Conservation (phyloP, 2,329 filamentous ascomycete species). For the Magnaporthales sp. region DNA sequence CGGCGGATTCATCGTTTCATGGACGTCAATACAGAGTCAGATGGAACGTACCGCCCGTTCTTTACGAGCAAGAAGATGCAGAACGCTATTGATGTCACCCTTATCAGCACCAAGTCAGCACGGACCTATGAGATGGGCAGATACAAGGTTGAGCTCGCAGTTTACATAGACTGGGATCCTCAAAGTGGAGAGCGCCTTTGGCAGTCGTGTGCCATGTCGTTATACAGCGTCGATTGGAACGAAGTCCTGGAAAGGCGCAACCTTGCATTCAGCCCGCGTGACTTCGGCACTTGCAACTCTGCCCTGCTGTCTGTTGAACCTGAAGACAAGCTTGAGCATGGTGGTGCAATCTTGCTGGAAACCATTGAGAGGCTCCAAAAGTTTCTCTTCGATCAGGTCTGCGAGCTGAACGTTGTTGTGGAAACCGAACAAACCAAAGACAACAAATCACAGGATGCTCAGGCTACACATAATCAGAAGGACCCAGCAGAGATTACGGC, state of each 20-base stretch:
- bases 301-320: slow-evolving; percentile 7
- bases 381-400: slow-evolving; percentile 1
- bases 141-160: slow-evolving; percentile 25
- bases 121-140: neutral
- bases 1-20: slow-evolving; percentile 16
- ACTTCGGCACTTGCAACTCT: slow-evolving; percentile 8
- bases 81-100: slow-evolving; percentile 18
- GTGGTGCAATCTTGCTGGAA: neutral
- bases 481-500: neutral
- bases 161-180: slow-evolving; percentile 23
- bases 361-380: neutral
- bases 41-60: slow-evolving; percentile 11
- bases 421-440: neutral
- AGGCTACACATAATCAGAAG: neutral
- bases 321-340: neutral
- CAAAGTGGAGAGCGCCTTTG: neutral
- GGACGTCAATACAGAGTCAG: slow-evolving; percentile 11
- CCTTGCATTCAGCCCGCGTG: slow-evolving; percentile 8
- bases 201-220: slow-evolving; percentile 13
- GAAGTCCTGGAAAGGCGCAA: slow-evolving; percentile 9
- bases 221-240: slow-evolving; percentile 23
- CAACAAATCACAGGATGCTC: neutral
- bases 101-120: slow-evolving; percentile 1
- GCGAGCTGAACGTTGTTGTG: neutral
- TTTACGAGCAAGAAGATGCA: slow-evolving; percentile 22